phyloP scores from a whole-genome alignment of 2,329 filamentous ascomycete species.

The Alternaria ethzedia region DNA sequence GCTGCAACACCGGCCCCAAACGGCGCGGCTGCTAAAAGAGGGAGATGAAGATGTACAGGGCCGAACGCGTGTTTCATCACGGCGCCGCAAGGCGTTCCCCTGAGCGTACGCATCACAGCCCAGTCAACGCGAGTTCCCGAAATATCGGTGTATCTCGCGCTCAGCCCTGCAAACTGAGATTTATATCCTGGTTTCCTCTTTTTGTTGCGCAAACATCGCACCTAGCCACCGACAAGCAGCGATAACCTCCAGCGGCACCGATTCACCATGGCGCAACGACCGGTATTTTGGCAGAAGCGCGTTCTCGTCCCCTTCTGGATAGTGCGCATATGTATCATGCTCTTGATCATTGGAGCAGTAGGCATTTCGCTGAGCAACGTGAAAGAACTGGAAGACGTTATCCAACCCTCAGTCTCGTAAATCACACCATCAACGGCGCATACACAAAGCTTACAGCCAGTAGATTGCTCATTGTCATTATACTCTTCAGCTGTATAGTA shows the following conservation, averaged over 20 bases:
- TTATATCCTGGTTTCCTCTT: not conserved
- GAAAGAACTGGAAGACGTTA: constrained; percentile 21
- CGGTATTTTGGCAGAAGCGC: constrained; percentile 46
- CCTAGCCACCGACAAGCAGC: not conserved
- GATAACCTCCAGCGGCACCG: not conserved
- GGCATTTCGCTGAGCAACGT: constrained; percentile 29
- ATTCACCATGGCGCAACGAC: constrained; percentile 29
- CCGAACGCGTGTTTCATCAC: constrained; percentile 30
- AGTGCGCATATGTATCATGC: constrained; percentile 41
- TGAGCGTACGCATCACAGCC: constrained; percentile 20
- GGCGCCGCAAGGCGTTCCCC: constrained; percentile 22
- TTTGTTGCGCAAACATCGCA: not conserved
- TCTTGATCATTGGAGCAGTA: constrained; percentile 41
- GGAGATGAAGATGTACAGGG: constrained; percentile 28
- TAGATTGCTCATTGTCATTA: constrained; percentile 40
- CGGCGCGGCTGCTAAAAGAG: not conserved
- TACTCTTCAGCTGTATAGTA: constrained; percentile 41
- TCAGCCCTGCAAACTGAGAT: constrained; percentile 2
- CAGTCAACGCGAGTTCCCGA: constrained; percentile 16
- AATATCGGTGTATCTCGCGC: constrained; percentile 1
- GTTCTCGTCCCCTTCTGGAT: constrained; percentile 48
- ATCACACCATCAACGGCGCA: not conserved
- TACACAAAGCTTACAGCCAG: constrained; percentile 20
- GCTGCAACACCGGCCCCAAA: constrained; percentile 1
- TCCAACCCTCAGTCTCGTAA: constrained; percentile 31